A percentile compares a stretch with the other conserved stretches of the same genome.
Evolutionary conservation across 2,329 filamentous ascomycete species (phyloP).

Genomic region (Paracoccidioides brasiliensis): DNA sequence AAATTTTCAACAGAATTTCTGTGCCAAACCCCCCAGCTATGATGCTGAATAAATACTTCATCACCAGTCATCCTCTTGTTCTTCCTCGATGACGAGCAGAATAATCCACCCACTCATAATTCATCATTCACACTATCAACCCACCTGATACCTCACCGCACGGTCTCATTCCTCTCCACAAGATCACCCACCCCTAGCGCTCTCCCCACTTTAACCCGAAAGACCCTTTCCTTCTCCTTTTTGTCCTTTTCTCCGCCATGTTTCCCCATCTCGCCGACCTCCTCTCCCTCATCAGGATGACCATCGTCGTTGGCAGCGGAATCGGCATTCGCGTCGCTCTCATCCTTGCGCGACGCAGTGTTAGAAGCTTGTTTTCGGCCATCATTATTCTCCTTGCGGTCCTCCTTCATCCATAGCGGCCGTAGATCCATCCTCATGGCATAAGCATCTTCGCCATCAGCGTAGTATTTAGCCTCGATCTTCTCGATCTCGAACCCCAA

Average conservation of each 20-base stretch:
- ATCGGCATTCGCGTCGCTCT: not conserved
- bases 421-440: constrained; percentile 80
- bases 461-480: constrained; percentile 48
- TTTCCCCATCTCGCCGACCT: constrained; percentile 53
- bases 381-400: constrained; percentile 32
- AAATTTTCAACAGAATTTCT: too few relatives aligned
- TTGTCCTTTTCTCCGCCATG: constrained; percentile 30
- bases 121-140: not conserved
- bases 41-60: too few relatives aligned
- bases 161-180: constrained; percentile 36
- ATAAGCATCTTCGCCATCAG: constrained; percentile 91
- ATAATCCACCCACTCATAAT: not conserved
- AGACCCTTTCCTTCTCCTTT: constrained; percentile 49
- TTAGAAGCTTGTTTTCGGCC: constrained; percentile 26
- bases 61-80: too few relatives aligned
- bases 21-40: too few relatives aligned
- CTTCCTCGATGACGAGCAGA: not conserved
- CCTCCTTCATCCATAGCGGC: constrained; percentile 34
- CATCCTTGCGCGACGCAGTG: constrained; percentile 12
- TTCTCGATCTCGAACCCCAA: constrained; percentile 81
- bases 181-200: constrained; percentile 58
- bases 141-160: constrained; percentile 7
- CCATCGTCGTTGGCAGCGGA: constrained; percentile 19
- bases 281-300: constrained; percentile 43
- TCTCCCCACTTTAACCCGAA: constrained; percentile 75